A percentile compares a stretch with the other conserved stretches of the same genome.
phyloP scores from a whole-genome alignment of 1,284 basidiomycete genomes.

The Ustilago tritici region DNA sequence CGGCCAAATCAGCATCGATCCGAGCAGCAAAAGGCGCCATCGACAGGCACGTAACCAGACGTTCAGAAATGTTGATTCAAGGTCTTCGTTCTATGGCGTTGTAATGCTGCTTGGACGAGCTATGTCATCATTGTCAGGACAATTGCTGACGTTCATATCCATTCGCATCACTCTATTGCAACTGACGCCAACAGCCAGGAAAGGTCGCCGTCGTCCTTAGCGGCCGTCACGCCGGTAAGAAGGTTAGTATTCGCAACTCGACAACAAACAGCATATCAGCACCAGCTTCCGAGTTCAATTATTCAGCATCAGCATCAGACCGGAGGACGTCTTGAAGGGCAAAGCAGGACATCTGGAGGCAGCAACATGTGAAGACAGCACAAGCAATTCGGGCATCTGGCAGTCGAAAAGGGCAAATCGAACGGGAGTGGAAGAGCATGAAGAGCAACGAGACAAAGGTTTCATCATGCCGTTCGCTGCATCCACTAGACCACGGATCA shows the following conservation, averaged over 20 bases:
- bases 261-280: slow-evolving; percentile 10
- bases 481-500: neutral
- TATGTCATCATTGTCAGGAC: neutral
- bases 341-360: neutral
- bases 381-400: too few species aligned
- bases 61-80: neutral
- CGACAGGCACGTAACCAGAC: slow-evolving; percentile 18
- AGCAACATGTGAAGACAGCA: neutral
- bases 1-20: slow-evolving; percentile 4
- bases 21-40: slow-evolving; percentile 20
- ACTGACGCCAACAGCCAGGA: slow-evolving; percentile 88
- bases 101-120: slow-evolving; percentile 18
- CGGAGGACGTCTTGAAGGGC: neutral
- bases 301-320: neutral
- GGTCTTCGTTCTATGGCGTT: slow-evolving; percentile 6
- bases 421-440: neutral
- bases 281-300: slow-evolving; percentile 22
- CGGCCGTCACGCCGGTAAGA: slow-evolving; percentile 69
- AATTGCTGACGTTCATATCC: slow-evolving; percentile 14
- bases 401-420: neutral
- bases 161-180: neutral
- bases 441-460: neutral
- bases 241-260: slow-evolving; percentile 56
- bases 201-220: slow-evolving; percentile 77
- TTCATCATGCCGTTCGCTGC: neutral